A percentile compares a stretch with the other conserved stretches of the same genome.
These are phyloP conservation scores for Rubroshorea leprosula DNA, from an alignment of 345 rosid genomes.

Conservation along the genomic window DNA sequence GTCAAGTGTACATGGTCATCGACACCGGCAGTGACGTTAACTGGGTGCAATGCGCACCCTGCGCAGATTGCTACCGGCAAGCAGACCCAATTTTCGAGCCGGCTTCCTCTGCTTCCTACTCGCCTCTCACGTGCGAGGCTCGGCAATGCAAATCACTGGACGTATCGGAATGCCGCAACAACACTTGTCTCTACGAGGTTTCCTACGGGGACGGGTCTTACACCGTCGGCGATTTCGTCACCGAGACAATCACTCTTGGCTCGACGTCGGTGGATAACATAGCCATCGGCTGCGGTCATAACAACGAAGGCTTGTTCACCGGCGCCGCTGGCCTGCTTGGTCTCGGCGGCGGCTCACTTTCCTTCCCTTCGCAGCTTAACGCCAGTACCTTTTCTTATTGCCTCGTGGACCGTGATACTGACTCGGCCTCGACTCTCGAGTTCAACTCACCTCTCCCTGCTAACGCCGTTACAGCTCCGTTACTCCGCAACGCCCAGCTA, in stretches of 20 bases:
- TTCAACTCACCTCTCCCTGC: conserved; percentile 41
- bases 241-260: conserved; percentile 68
- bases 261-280: conserved; percentile 45
- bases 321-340: conserved; percentile 92
- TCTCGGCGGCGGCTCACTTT: conserved; percentile 77
- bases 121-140: conserved; percentile 56
- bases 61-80: conserved; percentile 88
- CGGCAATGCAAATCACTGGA: conserved; percentile 59
- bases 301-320: conserved; percentile 65
- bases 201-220: conserved; percentile 90
- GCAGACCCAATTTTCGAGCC: conserved; percentile 86
- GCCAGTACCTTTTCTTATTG: conserved; percentile 67
- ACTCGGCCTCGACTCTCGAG: conserved; percentile 66
- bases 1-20: conserved; percentile 60
- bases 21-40: conserved; percentile 88
- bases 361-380: conserved; percentile 77
- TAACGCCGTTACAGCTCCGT: conserved; percentile 53
- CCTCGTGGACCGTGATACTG: conserved; percentile 89
- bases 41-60: conserved; percentile 89
- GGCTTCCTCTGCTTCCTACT: conserved; percentile 51
- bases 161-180: no score
- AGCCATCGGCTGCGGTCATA: conserved; percentile 91
- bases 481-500: conserved; percentile 56
- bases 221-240: conserved; percentile 76
- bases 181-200: conserved; percentile 71